These are phyloP conservation scores for Cutaneotrichosporon cyanovorans DNA, from an alignment of 1,284 basidiomycete genomes.

Conservation along the genomic window DNA sequence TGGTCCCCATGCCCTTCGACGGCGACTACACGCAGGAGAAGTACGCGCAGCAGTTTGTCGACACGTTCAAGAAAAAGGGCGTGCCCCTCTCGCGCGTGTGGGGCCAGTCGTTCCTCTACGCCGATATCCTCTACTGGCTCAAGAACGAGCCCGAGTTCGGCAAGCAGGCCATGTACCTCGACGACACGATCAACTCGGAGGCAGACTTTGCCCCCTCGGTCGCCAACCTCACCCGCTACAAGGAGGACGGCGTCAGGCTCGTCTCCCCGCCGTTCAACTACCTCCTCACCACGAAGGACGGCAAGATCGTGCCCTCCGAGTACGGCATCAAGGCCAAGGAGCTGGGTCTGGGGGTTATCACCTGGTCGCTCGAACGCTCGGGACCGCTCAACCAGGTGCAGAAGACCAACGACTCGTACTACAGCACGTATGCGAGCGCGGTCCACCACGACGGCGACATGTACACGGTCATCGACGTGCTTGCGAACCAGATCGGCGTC, in stretches of 20 bases:
- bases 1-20: slow-evolving; percentile 16
- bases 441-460: slow-evolving; percentile 16
- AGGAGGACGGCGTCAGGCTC: slow-evolving; percentile 12
- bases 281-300: slow-evolving; percentile 10
- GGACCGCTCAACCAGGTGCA: slow-evolving; percentile 6
- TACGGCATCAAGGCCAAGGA: slow-evolving; percentile 15
- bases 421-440: slow-evolving; percentile 4
- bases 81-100: slow-evolving; percentile 11
- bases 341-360: slow-evolving; percentile 13
- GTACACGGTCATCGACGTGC: slow-evolving; percentile 12
- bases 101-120: slow-evolving; percentile 17
- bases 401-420: slow-evolving; percentile 12
- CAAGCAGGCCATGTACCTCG: slow-evolving; percentile 15
- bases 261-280: slow-evolving; percentile 15
- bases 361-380: slow-evolving; percentile 19
- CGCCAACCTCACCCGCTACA: slow-evolving; percentile 5
- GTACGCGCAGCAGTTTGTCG: slow-evolving; percentile 16
- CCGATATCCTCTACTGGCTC: slow-evolving; percentile 17
- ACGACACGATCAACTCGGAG: slow-evolving; percentile 9
- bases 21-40: slow-evolving; percentile 18
- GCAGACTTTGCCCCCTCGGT: slow-evolving; percentile 2
- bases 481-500: slow-evolving; percentile 13
- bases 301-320: slow-evolving; percentile 11
- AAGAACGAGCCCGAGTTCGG: slow-evolving; percentile 14
- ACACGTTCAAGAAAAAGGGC: slow-evolving; percentile 8